These are phyloP conservation scores for Penicillium sp. DNA, from an alignment of 2,329 filamentous ascomycete genomes.

Conservation along the genomic window DNA sequence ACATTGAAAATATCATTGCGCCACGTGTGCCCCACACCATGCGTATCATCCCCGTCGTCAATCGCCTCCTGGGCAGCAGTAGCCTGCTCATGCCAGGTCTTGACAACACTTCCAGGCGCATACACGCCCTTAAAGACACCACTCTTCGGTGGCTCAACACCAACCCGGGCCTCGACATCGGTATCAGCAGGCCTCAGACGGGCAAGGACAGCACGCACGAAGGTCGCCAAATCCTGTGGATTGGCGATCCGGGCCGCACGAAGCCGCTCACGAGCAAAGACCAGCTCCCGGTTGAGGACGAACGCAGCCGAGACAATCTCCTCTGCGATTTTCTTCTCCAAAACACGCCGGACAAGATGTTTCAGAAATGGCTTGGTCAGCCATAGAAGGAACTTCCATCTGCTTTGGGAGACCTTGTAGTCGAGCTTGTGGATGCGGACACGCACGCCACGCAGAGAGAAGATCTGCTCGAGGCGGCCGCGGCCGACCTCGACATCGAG, in stretches of 20 bases:
- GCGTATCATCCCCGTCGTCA: conserved; percentile 66
- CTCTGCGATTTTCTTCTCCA: conserved; percentile 76
- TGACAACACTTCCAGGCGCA: conserved; percentile 84
- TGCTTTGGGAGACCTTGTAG: conserved; percentile 70
- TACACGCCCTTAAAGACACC: conserved; percentile 81
- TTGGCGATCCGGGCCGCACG: conserved; percentile 81
- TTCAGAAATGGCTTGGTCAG: conserved; percentile 80
- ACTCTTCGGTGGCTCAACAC: conserved; percentile 62
- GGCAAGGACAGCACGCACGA: conserved; percentile 79
- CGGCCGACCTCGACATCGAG: conserved; percentile 82
- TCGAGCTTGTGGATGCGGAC: conserved; percentile 86
- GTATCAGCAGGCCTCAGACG: conserved; percentile 74
- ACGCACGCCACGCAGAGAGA: conserved; percentile 72
- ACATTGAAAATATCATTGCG: conserved; percentile 79
- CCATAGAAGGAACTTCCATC: conserved; percentile 77
- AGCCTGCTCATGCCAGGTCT: conserved; percentile 85
- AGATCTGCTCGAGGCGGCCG: conserved; percentile 76
- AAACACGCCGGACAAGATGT: conserved; percentile 74
- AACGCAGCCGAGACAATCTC: conserved; percentile 71
- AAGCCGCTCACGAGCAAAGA: conserved; percentile 83
- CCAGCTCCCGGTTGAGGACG: conserved; percentile 77
- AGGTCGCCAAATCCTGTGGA: conserved; percentile 77
- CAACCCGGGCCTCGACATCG: conserved; percentile 73
- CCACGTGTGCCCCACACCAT: conserved; percentile 62
- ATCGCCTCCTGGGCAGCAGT: conserved; percentile 69